phyloP scores from a whole-genome alignment of 1,284 basidiomycete genomes.

The Erythrobasidium hasegawianum region DNA sequence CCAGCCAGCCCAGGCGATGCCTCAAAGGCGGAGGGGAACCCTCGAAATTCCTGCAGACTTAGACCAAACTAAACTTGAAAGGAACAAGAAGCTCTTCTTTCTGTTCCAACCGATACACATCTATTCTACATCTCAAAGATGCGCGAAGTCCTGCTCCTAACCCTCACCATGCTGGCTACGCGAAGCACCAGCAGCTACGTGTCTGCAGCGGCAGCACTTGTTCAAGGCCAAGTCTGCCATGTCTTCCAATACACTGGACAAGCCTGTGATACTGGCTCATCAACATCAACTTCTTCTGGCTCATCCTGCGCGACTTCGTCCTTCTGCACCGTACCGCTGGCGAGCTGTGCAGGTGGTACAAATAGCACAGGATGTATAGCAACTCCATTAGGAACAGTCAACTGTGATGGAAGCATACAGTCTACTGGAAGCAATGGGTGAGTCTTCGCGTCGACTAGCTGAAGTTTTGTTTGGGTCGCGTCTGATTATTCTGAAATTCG shows the following conservation, averaged over 20 bases:
- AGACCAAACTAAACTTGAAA: neutral
- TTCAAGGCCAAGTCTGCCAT: neutral
- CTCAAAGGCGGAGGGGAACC: neutral
- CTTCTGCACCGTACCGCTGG: neutral
- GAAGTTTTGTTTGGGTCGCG: too few species aligned
- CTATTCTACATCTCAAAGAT: neutral
- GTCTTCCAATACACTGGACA: neutral
- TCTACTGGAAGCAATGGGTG: neutral
- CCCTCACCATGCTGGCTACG: neutral
- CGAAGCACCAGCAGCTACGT: neutral
- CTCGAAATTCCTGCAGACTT: too few species aligned
- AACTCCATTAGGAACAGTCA: neutral
- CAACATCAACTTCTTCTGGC: neutral
- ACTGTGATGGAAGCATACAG: neutral
- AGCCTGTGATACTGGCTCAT: too few species aligned
- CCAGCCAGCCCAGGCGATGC: too few species aligned
- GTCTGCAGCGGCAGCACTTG: neutral
- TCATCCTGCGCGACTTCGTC: constrained; percentile 2
- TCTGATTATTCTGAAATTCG: too few species aligned
- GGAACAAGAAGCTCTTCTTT: too few species aligned
- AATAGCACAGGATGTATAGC: neutral
- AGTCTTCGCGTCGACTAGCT: too few species aligned
- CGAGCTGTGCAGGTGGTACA: neutral
- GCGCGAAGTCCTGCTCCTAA: constrained; percentile 1
- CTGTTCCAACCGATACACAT: neutral